Evolutionary conservation across 306 rosid species (phyloP).

Genomic region (Morella rubra): DNA sequence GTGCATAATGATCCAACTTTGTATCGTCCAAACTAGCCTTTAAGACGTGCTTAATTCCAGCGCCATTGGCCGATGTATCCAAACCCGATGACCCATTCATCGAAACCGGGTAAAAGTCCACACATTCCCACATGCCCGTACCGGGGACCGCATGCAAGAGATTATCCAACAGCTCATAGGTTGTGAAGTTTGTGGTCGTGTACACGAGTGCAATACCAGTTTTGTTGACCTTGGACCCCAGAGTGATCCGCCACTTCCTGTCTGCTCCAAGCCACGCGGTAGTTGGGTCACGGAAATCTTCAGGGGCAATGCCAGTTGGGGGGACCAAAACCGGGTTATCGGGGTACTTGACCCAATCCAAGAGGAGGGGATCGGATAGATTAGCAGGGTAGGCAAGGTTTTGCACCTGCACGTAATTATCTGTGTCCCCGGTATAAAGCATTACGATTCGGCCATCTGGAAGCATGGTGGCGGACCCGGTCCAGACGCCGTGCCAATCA

Average conservation of each 20-base stretch:
- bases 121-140: slow-evolving; percentile 97
- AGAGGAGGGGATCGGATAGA: slow-evolving; percentile 77
- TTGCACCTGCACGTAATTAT: slow-evolving; percentile 58
- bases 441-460: slow-evolving; percentile 70
- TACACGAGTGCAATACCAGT: slow-evolving; percentile 61
- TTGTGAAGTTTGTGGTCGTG: slow-evolving; percentile 48
- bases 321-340: slow-evolving; percentile 66
- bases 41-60: slow-evolving; percentile 61
- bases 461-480: slow-evolving; percentile 71
- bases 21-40: slow-evolving; percentile 82
- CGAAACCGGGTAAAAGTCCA: slow-evolving; percentile 74
- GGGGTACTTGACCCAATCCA: slow-evolving; percentile 66
- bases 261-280: slow-evolving; percentile 70
- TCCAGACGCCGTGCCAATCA: slow-evolving; percentile 78
- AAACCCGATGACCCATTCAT: slow-evolving; percentile 52
- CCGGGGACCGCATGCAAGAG: slow-evolving; percentile 63
- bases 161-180: slow-evolving; percentile 32
- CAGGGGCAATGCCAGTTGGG: slow-evolving; percentile 41
- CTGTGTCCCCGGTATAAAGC: slow-evolving; percentile 64
- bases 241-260: slow-evolving; percentile 53
- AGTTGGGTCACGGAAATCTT: slow-evolving; percentile 76
- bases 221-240: slow-evolving; percentile 52
- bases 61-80: slow-evolving; percentile 57
- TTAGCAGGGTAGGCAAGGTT: slow-evolving; percentile 72
- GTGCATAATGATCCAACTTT: slow-evolving; percentile 55